A percentile compares a stretch with the other conserved stretches of the same genome.
phyloP scores from a whole-genome alignment of 2,329 filamentous ascomycete species.

The Xylariomycetidae sp. region DNA sequence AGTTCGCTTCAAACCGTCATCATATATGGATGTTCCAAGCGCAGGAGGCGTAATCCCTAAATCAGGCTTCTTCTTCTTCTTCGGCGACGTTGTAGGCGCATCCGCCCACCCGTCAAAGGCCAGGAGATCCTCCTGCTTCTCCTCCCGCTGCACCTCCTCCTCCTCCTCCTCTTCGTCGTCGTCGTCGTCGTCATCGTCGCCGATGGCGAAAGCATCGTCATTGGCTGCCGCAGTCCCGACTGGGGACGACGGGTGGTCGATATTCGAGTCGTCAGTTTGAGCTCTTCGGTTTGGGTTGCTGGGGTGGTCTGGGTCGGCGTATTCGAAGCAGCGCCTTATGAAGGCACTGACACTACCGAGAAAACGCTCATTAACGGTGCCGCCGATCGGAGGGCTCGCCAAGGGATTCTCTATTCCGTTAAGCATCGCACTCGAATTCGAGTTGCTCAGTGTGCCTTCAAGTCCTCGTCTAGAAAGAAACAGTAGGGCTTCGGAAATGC shows the following conservation, averaged over 20 bases:
- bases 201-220: conserved; percentile 63
- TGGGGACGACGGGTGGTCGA: conserved; percentile 16
- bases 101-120: conserved; percentile 45
- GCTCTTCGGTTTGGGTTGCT: conserved; percentile 42
- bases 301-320: conserved; percentile 85
- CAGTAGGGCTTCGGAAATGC: conserved; percentile 88
- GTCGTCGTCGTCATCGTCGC: conserved; percentile 53
- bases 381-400: conserved; percentile 38
- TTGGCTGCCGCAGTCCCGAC: conserved; percentile 24
- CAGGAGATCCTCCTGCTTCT: no score
- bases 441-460: conserved; percentile 65
- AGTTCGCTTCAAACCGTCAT: conserved; percentile 23
- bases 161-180: conserved; percentile 27
- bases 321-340: conserved; percentile 94
- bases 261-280: conserved; percentile 24
- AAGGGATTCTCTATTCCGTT: no score
- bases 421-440: conserved; percentile 50
- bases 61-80: conserved; percentile 36
- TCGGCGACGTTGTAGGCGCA: conserved; percentile 38
- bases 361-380: conserved; percentile 77
- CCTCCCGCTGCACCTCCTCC: no score
- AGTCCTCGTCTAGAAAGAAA: conserved; percentile 88
- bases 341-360: conserved; percentile 91
- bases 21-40: conserved; percentile 20
- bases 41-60: conserved; percentile 31